Conservation (phyloP, 2,329 filamentous ascomycete genomes). For the Septoria linicola region DNA sequence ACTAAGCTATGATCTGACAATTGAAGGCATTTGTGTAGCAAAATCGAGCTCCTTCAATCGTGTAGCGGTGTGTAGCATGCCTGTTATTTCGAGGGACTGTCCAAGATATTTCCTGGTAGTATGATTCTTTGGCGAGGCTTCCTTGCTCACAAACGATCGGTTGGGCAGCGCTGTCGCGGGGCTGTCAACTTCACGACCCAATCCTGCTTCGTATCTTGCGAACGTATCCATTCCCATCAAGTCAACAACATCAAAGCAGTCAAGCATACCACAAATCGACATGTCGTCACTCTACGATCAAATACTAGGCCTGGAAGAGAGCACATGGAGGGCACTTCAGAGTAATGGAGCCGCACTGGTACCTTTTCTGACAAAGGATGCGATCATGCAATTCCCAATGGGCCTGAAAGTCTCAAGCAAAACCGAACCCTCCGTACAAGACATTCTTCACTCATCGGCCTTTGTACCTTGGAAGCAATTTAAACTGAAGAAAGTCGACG, state of each 20-base stretch:
- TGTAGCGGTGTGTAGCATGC: too few relatives aligned
- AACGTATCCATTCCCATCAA: not conserved
- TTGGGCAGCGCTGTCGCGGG: too few relatives aligned
- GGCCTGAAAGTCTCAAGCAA: constrained; percentile 32
- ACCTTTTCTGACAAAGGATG: constrained; percentile 32
- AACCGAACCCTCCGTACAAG: constrained; percentile 30
- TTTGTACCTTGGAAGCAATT: constrained; percentile 36
- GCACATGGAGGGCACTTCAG: constrained; percentile 34
- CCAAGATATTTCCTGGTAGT: too few relatives aligned
- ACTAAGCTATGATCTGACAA: too few relatives aligned
- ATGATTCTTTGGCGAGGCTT: too few relatives aligned
- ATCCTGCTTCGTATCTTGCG: too few relatives aligned
- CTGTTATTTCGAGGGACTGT: too few relatives aligned
- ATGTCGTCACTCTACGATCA: constrained; percentile 25
- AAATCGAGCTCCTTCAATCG: not conserved
- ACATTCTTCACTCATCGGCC: constrained; percentile 31
- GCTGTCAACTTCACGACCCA: not conserved
- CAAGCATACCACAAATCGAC: not conserved
- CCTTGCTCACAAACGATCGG: too few relatives aligned
- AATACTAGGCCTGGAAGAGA: constrained; percentile 33
- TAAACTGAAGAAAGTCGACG: constrained; percentile 31
- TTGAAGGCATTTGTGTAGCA: too few relatives aligned
- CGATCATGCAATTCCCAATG: constrained; percentile 31
- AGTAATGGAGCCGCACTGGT: constrained; percentile 27
- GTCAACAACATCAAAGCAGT: not conserved